Conservation (phyloP, 176 grass and related monocot genomes). For the Aegilops longissima region DNA sequence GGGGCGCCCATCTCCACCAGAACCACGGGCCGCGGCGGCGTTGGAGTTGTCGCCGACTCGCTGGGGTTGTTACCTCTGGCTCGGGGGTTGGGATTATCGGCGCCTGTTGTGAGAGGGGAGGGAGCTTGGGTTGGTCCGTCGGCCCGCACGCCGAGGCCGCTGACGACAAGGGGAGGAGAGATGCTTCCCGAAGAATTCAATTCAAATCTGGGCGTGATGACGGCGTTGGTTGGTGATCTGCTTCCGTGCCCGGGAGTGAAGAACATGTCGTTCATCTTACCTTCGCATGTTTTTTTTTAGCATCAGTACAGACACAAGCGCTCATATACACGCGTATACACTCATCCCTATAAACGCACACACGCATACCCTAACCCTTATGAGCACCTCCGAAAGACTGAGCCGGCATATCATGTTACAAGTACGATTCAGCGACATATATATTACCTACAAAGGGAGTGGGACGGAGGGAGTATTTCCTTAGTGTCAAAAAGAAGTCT, state of each 20-base stretch:
- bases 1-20: conserved; percentile 31
- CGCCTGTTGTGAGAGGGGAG: not conserved
- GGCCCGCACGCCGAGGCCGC: not conserved
- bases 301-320: no score
- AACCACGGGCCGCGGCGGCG: not conserved
- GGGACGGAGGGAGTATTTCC: no score
- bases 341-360: no score
- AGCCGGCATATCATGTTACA: no score
- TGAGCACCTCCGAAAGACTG: no score
- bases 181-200: not conserved
- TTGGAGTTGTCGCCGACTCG: not conserved
- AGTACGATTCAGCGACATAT: no score
- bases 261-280: not conserved
- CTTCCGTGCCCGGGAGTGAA: not conserved
- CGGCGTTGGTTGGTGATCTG: not conserved
- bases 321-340: no score
- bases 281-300: no score
- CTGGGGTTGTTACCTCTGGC: not conserved
- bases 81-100: not conserved
- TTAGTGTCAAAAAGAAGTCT: no score
- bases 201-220: not conserved
- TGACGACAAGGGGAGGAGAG: not conserved
- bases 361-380: no score
- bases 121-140: not conserved
- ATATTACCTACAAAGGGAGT: no score